These are phyloP conservation scores for Lophiotrema nucula DNA, from an alignment of 495 filamentous ascomycete genomes.

Conservation along the genomic window DNA sequence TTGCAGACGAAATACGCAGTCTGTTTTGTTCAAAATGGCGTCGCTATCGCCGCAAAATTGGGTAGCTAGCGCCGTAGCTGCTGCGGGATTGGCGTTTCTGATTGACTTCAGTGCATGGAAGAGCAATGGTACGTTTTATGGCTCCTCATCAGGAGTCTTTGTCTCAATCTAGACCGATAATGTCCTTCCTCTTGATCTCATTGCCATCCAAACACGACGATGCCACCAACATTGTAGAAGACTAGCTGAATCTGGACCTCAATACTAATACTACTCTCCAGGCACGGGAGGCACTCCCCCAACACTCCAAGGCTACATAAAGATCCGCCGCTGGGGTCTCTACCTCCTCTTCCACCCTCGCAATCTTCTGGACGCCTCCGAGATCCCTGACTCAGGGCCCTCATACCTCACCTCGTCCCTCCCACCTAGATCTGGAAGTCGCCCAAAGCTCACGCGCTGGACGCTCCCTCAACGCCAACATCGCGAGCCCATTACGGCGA, in stretches of 20 bases:
- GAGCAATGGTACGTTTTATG: not conserved
- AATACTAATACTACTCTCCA: not conserved
- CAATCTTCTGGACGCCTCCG: slow-evolving; percentile 41
- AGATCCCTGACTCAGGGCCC: slow-evolving; percentile 37
- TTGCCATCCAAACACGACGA: not conserved
- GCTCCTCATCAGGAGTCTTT: too few relatives aligned
- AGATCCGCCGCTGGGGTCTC: slow-evolving; percentile 55
- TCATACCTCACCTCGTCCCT: slow-evolving; percentile 38
- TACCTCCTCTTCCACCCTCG: slow-evolving; percentile 50
- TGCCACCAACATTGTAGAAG: too few relatives aligned
- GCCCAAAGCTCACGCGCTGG: slow-evolving; percentile 15
- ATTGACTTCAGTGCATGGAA: slow-evolving; percentile 6
- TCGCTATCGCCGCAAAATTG: not conserved
- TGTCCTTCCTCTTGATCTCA: too few relatives aligned
- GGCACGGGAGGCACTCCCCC: slow-evolving; percentile 67
- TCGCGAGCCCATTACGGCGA: slow-evolving; percentile 4
- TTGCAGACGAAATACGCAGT: too few relatives aligned
- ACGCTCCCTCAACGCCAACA: slow-evolving; percentile 22
- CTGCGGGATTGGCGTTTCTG: not conserved
- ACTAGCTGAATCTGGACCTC: too few relatives aligned
- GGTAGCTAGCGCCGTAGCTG: not conserved
- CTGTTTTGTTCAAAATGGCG: too few relatives aligned
- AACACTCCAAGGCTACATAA: slow-evolving; percentile 68
- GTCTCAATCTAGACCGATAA: too few relatives aligned
- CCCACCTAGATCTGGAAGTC: slow-evolving; percentile 1